Percentiles rank a stretch among this genome's conserved stretches.
Evolutionary conservation across 2,329 filamentous ascomycete genomes (phyloP).

Genomic region (Monilinia polystroma): DNA sequence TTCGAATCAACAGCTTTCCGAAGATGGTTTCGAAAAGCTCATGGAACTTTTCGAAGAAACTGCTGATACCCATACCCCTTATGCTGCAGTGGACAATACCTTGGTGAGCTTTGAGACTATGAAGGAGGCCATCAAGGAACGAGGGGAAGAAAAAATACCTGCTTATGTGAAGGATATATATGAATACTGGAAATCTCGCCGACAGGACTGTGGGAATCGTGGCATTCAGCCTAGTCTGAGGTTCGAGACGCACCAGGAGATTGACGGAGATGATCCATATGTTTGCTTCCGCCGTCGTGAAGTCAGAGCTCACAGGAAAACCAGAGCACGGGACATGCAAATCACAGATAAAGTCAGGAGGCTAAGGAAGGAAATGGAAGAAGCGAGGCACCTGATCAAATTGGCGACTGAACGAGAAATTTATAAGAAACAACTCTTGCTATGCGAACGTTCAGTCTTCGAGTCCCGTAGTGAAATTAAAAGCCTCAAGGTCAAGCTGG

Average conservation of each 20-base stretch:
- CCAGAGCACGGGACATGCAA: constrained; percentile 87
- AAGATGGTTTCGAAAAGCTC: constrained; percentile 89
- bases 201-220: constrained; percentile 65
- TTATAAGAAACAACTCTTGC: constrained; percentile 73
- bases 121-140: constrained; percentile 61
- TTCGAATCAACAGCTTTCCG: constrained; percentile 65
- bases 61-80: constrained; percentile 79
- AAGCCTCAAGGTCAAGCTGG: constrained; percentile 81
- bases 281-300: constrained; percentile 97
- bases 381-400: constrained; percentile 76
- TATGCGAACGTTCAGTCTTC: constrained; percentile 74
- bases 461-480: constrained; percentile 80
- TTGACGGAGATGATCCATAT: constrained; percentile 93
- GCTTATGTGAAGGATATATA: constrained; percentile 74
- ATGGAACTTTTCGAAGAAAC: constrained; percentile 95
- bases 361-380: constrained; percentile 85
- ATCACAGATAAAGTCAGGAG: constrained; percentile 93
- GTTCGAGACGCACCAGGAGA: constrained; percentile 91
- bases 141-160: constrained; percentile 49
- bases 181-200: constrained; percentile 80
- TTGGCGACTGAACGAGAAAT: constrained; percentile 78
- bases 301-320: constrained; percentile 91
- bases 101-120: constrained; percentile 76
- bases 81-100: constrained; percentile 84
- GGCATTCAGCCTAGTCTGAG: constrained; percentile 78